Evolutionary conservation across 176 grass and related monocot genomes (phyloP).

Genomic region (Oryza glumipatula): DNA sequence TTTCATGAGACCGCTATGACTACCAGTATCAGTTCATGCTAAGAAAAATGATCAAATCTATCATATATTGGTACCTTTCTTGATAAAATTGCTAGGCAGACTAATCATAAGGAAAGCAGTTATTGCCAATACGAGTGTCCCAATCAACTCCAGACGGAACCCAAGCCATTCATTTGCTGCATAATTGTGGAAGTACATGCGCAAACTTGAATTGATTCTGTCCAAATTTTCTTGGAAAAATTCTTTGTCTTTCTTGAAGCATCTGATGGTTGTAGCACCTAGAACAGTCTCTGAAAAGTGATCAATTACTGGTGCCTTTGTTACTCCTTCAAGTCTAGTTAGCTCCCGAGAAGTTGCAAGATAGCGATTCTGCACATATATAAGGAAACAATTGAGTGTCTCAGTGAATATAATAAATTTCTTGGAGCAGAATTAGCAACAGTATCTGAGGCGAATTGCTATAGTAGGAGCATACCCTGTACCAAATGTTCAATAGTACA

Average conservation of each 20-base stretch:
- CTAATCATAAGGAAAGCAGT: conserved; percentile 91
- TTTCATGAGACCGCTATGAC: background rate
- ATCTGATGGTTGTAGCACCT: conserved; percentile 84
- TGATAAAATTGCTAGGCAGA: conserved; percentile 82
- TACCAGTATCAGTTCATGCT: background rate
- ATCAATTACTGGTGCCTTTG: conserved; percentile 95
- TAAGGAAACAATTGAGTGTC: background rate
- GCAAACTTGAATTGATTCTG: conserved; percentile 90
- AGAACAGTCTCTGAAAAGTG: conserved; percentile 94
- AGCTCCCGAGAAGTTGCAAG: conserved; percentile 90
- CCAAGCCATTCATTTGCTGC: conserved; percentile 94
- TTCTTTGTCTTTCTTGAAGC: conserved; percentile 71
- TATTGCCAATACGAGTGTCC: conserved; percentile 72
- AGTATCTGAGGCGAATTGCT: conserved; percentile 17
- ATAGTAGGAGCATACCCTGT: conserved; percentile 66
- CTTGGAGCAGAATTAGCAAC: background rate
- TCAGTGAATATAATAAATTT: background rate
- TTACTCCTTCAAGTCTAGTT: conserved; percentile 91
- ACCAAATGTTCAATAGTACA: conserved; percentile 84
- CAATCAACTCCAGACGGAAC: conserved; percentile 86
- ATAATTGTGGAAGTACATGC: conserved; percentile 97
- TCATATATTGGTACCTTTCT: conserved; percentile 62
- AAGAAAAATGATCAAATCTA: background rate
- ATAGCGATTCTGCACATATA: conserved; percentile 65
- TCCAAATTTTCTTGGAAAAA: conserved; percentile 75